phyloP scores from a whole-genome alignment of 305 asterid genomes.

The Solanum hybrid region DNA sequence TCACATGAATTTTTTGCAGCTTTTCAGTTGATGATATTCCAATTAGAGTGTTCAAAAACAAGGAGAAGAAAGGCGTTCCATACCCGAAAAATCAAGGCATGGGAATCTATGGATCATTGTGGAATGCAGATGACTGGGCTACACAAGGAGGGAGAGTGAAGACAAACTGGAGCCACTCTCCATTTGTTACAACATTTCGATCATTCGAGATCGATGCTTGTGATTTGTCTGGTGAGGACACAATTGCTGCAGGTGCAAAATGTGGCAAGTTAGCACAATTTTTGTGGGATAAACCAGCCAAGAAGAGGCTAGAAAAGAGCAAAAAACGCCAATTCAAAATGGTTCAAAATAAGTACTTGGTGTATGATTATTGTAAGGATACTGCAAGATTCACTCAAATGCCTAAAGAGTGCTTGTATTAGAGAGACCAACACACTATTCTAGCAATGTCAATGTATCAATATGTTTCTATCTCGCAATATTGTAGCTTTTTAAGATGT shows the following conservation, averaged over 20 bases:
- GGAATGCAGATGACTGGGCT: constrained; percentile 53
- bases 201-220: constrained; percentile 36
- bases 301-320: constrained; percentile 15
- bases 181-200: constrained; percentile 24
- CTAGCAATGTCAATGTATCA: not conserved
- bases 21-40: constrained; percentile 48
- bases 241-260: constrained; percentile 8
- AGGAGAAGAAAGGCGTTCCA: constrained; percentile 23
- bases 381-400: constrained; percentile 27
- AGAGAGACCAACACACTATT: not conserved
- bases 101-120: constrained; percentile 36
- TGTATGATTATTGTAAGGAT: constrained; percentile 45
- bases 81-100: constrained; percentile 39
- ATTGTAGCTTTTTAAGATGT: not conserved
- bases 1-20: not conserved
- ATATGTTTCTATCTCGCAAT: not conserved
- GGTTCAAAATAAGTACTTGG: constrained; percentile 26
- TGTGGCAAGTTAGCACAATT: constrained; percentile 22
- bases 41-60: constrained; percentile 29
- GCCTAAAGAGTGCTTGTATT: constrained; percentile 31
- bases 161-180: constrained; percentile 41
- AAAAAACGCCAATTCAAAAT: constrained; percentile 24
- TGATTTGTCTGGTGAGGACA: constrained; percentile 8
- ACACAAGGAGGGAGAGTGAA: constrained; percentile 46
- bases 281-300: constrained; percentile 48